These are phyloP conservation scores for Abortiporus biennis DNA, from an alignment of 1,284 basidiomycete genomes.

Conservation along the genomic window DNA sequence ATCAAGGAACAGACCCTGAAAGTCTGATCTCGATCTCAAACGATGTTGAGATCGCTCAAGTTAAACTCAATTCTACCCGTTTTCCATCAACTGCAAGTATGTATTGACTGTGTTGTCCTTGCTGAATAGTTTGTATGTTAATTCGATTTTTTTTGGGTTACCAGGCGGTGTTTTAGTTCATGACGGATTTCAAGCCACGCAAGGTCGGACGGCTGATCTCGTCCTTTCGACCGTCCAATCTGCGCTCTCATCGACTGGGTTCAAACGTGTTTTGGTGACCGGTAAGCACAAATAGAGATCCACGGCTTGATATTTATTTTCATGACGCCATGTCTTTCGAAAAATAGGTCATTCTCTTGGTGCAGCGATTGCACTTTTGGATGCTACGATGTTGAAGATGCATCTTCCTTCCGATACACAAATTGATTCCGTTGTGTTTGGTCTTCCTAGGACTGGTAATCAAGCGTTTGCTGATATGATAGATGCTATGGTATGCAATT, in stretches of 20 bases:
- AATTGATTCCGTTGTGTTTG: conserved; percentile 35
- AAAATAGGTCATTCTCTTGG: conserved; percentile 23
- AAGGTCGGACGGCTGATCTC: conserved; percentile 35
- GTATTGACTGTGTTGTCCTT: conserved; percentile 9
- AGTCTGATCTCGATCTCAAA: conserved; percentile 39
- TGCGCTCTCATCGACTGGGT: conserved; percentile 28
- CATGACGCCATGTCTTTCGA: not conserved
- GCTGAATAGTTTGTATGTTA: too few species aligned
- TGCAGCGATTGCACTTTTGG: conserved; percentile 38
- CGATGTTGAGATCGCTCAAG: conserved; percentile 32
- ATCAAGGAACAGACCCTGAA: conserved; percentile 37
- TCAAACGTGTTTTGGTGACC: conserved; percentile 33
- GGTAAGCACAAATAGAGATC: conserved; percentile 28
- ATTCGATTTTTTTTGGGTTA: too few species aligned
- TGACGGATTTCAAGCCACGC: conserved; percentile 39
- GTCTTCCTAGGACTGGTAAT: conserved; percentile 38
- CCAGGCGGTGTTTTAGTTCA: conserved; percentile 30
- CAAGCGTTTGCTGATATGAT: conserved; percentile 38
- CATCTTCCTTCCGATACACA: conserved; percentile 28
- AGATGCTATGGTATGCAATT: conserved; percentile 18
- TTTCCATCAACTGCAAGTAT: conserved; percentile 29
- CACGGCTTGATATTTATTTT: conserved; percentile 17
- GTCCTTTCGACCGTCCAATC: conserved; percentile 32
- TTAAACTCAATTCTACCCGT: conserved; percentile 29
- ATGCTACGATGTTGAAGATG: conserved; percentile 35